Evolutionary conservation across 106 monocot genomes (phyloP), one percentile per base, ranked within the genome.

Genomic region (Narthecium ossifragum): DNA sequence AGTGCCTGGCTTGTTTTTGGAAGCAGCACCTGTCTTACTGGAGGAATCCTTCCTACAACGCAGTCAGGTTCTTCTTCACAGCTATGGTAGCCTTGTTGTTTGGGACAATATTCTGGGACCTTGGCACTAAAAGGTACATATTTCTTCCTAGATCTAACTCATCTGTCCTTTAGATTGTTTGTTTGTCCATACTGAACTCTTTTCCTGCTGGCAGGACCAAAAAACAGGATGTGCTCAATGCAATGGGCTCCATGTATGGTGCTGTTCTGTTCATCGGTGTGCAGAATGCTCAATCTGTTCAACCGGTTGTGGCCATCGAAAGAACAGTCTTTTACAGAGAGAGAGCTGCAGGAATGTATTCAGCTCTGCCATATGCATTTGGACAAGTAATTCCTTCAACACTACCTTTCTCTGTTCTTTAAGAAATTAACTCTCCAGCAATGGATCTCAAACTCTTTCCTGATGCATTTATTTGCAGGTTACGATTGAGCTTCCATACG

Each of bases 191-290:
- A 60, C 29, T 43, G n/a, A n/a, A n/a, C n/a, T 31, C 18, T 15
- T 23, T 12, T 11, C 1, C 27, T 53, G 33, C 36, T 21, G 38
- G 8, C 46, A 74, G 68, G 41, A 18, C 10, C 0, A 71, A 29
- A 18, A 56, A 37, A 13, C 72, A 67, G 43, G 72, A 78, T 41
- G 27, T 78, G 31, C 67, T 78, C 55, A 78, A 72, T 33, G 71
- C 77, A n/a, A 53, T 72, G 61, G 77, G 77, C 10, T 61, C 77
- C 14, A 55, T 78, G 61, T 78, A 78, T 21, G 8, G 46, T 61
- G 71, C 77, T 22, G 66, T 72, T 51, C 36, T 78, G 17, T 78
- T 71, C 26, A 61, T 78, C 8, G 77, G 77, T 6, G 53, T 72
- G 3, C 30, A 31, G 15, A 30, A 72, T 56, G 18, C 55, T 14